These are phyloP conservation scores for Nephelium lappaceum DNA, from an alignment of 345 rosid species.

Conservation along the genomic window DNA sequence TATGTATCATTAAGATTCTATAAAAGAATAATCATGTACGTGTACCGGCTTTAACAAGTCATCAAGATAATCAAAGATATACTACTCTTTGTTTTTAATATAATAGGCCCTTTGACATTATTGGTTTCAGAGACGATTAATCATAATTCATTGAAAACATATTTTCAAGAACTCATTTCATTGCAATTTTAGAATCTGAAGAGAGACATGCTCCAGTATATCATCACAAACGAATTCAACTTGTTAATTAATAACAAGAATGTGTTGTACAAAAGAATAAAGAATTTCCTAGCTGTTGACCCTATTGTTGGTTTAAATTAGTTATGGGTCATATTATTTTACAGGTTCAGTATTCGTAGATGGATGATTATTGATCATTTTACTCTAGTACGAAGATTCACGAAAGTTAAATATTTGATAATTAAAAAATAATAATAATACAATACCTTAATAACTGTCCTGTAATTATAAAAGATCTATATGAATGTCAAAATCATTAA, in stretches of 20 bases:
- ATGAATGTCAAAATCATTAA: no score
- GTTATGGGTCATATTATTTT: neutral
- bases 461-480: no score
- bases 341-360: no score
- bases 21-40: neutral
- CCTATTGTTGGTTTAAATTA: neutral
- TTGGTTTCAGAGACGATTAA: neutral
- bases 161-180: neutral
- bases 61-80: neutral
- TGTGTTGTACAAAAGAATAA: neutral
- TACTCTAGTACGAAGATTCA: no score
- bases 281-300: neutral
- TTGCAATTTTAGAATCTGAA: neutral
- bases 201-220: neutral
- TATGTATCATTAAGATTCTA: neutral
- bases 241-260: neutral
- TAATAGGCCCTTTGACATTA: slow-evolving; percentile 5
- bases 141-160: neutral
- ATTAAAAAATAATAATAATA: no score
- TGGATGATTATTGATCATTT: no score
- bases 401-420: no score
- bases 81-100: neutral
- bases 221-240: neutral
- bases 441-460: no score
- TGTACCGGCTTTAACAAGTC: neutral